A percentile compares a stretch with the other conserved stretches of the same genome.
These are phyloP conservation scores for Pisolithus microcarpus DNA, from an alignment of 768 basidiomycete species.

Conservation along the genomic window DNA sequence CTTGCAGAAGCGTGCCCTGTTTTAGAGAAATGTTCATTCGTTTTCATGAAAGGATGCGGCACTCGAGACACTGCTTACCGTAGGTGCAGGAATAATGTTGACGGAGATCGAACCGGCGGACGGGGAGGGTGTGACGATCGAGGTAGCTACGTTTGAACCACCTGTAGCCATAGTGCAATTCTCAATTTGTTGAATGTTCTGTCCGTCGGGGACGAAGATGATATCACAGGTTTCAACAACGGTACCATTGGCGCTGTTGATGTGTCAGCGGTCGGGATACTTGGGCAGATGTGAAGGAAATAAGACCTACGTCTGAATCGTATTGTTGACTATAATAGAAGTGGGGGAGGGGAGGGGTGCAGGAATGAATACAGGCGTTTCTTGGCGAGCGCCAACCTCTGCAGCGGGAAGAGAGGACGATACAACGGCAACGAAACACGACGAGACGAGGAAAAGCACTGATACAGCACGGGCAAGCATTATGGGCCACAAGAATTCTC, in stretches of 20 bases:
- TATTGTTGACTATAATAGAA: conserved; percentile 30
- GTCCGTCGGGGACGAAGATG: conserved; percentile 47
- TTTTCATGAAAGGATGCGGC: not conserved
- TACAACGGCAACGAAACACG: conserved; percentile 19
- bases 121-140: conserved; percentile 8
- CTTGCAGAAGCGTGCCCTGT: conserved; percentile 25
- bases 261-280: not conserved
- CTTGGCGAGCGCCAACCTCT: conserved; percentile 15
- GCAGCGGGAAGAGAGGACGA: conserved; percentile 14
- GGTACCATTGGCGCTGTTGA: conserved; percentile 39
- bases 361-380: conserved; percentile 11
- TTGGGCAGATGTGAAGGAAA: no score
- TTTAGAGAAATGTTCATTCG: not conserved
- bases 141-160: conserved; percentile 6
- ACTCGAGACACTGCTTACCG: conserved; percentile 11
- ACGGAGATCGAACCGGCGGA: conserved; percentile 8
- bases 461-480: conserved; percentile 18
- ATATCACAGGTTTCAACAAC: conserved; percentile 54
- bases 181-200: conserved; percentile 46
- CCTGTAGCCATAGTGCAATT: conserved; percentile 40
- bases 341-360: conserved; percentile 26
- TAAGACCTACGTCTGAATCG: conserved; percentile 35
- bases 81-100: conserved; percentile 15
- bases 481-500: conserved; percentile 7
- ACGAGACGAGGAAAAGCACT: conserved; percentile 18